phyloP scores from a whole-genome alignment of 1,284 basidiomycete species.

The Ustilago xerochloae region DNA sequence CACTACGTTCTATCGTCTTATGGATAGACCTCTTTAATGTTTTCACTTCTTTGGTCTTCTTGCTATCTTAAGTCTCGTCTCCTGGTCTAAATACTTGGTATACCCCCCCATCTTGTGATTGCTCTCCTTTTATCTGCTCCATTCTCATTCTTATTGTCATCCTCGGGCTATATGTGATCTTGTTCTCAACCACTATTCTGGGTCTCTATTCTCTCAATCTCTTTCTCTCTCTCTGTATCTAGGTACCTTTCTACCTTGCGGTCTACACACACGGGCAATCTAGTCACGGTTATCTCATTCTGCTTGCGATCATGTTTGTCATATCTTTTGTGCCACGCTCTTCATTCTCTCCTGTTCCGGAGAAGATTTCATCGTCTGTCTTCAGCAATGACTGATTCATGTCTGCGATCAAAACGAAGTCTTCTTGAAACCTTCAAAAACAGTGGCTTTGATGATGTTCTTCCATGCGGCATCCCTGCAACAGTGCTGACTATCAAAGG shows the following conservation, averaged over 20 bases:
- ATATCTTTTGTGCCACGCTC: no score
- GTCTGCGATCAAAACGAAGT: background rate
- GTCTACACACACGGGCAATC: slow-evolving; percentile 12
- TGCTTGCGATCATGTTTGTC: background rate
- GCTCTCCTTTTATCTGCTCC: background rate
- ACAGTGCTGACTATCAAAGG: background rate
- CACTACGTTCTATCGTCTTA: slow-evolving; percentile 42
- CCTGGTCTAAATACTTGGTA: background rate
- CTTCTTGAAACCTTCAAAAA: background rate
- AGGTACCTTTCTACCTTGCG: background rate
- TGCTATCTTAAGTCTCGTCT: background rate
- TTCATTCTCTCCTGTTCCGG: no score
- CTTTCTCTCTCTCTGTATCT: background rate
- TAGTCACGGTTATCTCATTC: slow-evolving; percentile 4
- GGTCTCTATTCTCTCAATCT: background rate
- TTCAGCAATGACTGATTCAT: background rate
- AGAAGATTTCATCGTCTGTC: no score
- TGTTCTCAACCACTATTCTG: background rate
- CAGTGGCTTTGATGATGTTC: no score
- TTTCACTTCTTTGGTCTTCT: background rate
- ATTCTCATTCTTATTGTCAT: background rate
- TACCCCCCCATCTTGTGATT: slow-evolving; percentile 1
- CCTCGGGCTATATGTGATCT: background rate
- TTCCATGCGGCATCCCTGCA: no score
- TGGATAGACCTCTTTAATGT: slow-evolving; percentile 33